Base-by-base conservation (phyloP, 1,284 basidiomycete genomes). In the Apiotrichum sp. region DNA sequence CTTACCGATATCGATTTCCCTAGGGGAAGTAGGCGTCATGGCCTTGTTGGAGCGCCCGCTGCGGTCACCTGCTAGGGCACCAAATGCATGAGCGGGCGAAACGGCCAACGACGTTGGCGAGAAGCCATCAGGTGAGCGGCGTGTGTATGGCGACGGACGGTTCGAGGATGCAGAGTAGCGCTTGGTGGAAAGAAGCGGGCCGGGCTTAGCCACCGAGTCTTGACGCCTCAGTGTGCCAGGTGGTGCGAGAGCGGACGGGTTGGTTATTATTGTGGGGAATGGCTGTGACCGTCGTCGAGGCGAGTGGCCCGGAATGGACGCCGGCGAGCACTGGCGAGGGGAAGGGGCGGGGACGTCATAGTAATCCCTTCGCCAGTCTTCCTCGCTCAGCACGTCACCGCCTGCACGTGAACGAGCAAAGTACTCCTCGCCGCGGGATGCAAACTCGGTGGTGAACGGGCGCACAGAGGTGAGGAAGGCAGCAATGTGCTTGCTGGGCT, bases 351-450 rank as follows among this genome's bases (percentile, higher is more conserved):
- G 50, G 50, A 41, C 29, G 55, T 51, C 14, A 42, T 50, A 39
- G 39, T 50, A 57, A 10, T 54, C 36, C 16, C 32, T 49, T 22
- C 53, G 32, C 44, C 48, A 51, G 3, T 53, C 64, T 22, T 64
- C 64, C 34, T 65, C 65, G 10, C 65, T 66, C 10, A 75, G 60
- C 46, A 74, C 71, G 53, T 73, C 70, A 39, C 51, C 50, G 8
- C 54, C 59, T 0, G 59, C 56, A 38, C 71, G 68, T 36, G 65
- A 66, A 14, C 75, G 72, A 4, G 73, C 67, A 53, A 72, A 76
- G 50, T 64, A 66, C 2, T 73, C 67, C 51, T 70, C 61, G 14
- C 59, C 59, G 9, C 47, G 34, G 16, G 22, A 9, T 2, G 50
- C 42, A 39, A 56, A 55, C 45, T 56, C 51, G 8, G 10, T 13